phyloP scores from a whole-genome alignment of 805 yeast genomes.

The Schwanniomyces yamadae region DNA sequence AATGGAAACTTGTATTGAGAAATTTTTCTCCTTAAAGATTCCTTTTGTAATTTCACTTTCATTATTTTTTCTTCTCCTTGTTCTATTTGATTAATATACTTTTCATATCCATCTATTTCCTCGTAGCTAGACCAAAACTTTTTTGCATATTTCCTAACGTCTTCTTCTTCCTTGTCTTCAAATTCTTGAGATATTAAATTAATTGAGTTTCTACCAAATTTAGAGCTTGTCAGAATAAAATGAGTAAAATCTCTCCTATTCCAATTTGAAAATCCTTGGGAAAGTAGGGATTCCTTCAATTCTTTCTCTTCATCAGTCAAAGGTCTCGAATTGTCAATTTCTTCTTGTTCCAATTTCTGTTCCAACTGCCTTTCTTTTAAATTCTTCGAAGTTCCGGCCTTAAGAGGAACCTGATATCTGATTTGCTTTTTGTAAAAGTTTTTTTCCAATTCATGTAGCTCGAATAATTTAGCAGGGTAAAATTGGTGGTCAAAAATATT shows the following conservation, averaged over 20 bases:
- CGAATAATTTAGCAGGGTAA: conserved; percentile 71
- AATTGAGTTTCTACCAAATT: conserved; percentile 77
- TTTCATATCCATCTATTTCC: conserved; percentile 86
- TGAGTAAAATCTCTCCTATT: conserved; percentile 83
- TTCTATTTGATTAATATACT: conserved; percentile 77
- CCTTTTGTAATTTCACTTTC: conserved; percentile 67
- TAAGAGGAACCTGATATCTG: conserved; percentile 61
- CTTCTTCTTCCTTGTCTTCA: conserved; percentile 78
- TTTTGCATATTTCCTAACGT: conserved; percentile 71
- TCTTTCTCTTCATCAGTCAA: conserved; percentile 79
- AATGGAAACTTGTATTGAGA: conserved; percentile 72
- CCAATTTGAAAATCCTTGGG: conserved; percentile 79
- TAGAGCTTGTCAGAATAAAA: conserved; percentile 69
- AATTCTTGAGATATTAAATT: conserved; percentile 73
- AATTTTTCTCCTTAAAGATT: conserved; percentile 73
- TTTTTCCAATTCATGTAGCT: conserved; percentile 78
- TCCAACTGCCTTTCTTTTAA: conserved; percentile 38
- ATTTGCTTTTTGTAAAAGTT: conserved; percentile 70
- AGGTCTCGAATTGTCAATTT: conserved; percentile 74
- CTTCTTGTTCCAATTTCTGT: conserved; percentile 62
- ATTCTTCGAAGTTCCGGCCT: conserved; percentile 48
- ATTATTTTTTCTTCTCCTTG: conserved; percentile 83
- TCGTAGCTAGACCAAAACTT: conserved; percentile 79
- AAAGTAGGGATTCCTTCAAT: conserved; percentile 55
- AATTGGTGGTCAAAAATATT: conserved; percentile 89